These are phyloP conservation scores for Boletus subparvulus DNA, from an alignment of 768 basidiomycete species.

Conservation along the genomic window DNA sequence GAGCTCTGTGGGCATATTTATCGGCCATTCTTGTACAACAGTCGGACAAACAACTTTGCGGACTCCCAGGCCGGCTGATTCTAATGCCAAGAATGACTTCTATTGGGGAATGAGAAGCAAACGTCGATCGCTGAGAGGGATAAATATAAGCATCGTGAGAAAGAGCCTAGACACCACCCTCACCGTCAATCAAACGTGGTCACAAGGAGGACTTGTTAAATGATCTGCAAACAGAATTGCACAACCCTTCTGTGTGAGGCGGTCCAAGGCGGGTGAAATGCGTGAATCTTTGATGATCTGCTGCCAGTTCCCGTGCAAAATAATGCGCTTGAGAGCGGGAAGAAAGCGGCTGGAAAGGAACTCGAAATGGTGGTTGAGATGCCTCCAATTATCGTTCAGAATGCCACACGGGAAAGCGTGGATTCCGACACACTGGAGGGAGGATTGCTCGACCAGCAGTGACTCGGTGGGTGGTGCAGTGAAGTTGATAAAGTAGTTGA, in stretches of 20 bases:
- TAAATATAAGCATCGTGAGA: background rate
- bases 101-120: background rate
- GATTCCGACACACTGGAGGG: constrained; percentile 48
- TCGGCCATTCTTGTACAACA: background rate
- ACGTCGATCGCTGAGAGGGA: background rate
- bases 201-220: constrained; percentile 12
- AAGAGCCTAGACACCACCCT: background rate
- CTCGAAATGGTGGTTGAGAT: constrained; percentile 43
- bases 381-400: constrained; percentile 35
- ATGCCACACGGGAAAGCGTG: constrained; percentile 49
- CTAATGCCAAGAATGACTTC: background rate
- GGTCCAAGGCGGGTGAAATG: constrained; percentile 34
- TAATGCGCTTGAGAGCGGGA: constrained; percentile 45
- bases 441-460: constrained; percentile 25
- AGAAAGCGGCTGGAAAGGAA: constrained; percentile 42
- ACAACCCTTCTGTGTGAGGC: constrained; percentile 36
- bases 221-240: constrained; percentile 23
- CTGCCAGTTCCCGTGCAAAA: constrained; percentile 57
- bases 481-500: constrained; percentile 60
- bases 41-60: background rate
- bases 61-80: background rate
- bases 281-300: constrained; percentile 37
- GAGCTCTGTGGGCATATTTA: background rate
- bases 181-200: constrained; percentile 17
- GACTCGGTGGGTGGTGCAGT: constrained; percentile 30